These are phyloP conservation scores for Candida germanica DNA, from an alignment of 805 yeast species.

Conservation along the genomic window DNA sequence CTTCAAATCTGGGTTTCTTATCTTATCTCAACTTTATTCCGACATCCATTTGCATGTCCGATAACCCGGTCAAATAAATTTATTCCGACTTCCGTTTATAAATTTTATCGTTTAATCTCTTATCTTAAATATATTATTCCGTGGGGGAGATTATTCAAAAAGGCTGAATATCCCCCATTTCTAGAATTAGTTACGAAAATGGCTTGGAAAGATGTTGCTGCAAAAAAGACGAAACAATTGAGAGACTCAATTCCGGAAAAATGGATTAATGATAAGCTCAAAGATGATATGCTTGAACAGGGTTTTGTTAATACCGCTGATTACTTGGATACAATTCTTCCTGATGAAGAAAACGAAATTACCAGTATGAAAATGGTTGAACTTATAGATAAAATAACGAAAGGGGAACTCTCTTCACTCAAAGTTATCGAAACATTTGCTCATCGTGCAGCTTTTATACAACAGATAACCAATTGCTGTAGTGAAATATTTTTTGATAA, in stretches of 20 bases:
- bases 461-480: constrained; percentile 46
- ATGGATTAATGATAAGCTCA: constrained; percentile 3
- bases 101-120: too few relatives aligned
- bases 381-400: constrained; percentile 1
- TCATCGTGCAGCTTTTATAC: constrained; percentile 57
- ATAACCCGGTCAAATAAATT: too few relatives aligned
- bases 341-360: constrained; percentile 10
- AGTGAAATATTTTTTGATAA: constrained; percentile 33
- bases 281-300: constrained; percentile 3
- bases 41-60: too few relatives aligned
- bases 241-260: constrained; percentile 2
- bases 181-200: too few relatives aligned
- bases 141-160: too few relatives aligned
- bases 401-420: constrained; percentile 24
- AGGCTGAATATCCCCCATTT: too few relatives aligned
- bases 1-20: not conserved
- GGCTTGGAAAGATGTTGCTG: constrained; percentile 4
- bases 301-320: constrained; percentile 8
- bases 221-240: not conserved
- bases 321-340: constrained; percentile 9
- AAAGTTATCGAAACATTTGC: constrained; percentile 54
- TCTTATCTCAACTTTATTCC: too few relatives aligned
- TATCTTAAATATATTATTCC: too few relatives aligned
- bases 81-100: too few relatives aligned
- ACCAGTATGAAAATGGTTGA: constrained; percentile 7